Evolutionary conservation across 768 basidiomycete genomes (phyloP).

Genomic region (Exsudoporus frostii): DNA sequence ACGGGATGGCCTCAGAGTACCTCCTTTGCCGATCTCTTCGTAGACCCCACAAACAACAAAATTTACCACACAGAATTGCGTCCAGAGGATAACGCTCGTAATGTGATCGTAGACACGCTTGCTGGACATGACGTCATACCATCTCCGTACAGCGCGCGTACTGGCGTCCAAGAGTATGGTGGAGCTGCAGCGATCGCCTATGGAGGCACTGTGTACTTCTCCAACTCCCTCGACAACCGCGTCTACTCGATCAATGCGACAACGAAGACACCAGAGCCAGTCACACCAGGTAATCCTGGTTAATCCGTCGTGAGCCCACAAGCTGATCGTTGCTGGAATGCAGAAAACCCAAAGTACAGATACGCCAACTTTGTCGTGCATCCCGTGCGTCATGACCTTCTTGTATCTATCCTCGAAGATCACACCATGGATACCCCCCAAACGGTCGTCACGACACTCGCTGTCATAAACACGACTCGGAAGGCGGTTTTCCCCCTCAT

Average conservation of each 20-base stretch:
- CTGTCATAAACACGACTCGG: constrained; percentile 48
- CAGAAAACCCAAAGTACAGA: constrained; percentile 37
- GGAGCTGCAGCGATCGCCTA: constrained; percentile 58
- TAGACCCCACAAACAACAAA: constrained; percentile 45
- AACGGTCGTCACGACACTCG: constrained; percentile 49
- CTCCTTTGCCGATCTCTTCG: constrained; percentile 42
- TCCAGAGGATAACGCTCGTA: constrained; percentile 53
- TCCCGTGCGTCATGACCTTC: constrained; percentile 47
- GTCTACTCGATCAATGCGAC: constrained; percentile 41
- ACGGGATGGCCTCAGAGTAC: constrained; percentile 25
- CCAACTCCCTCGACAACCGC: constrained; percentile 49
- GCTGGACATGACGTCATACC: constrained; percentile 49
- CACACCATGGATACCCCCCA: constrained; percentile 47
- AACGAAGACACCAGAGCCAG: constrained; percentile 37
- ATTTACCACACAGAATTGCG: constrained; percentile 60
- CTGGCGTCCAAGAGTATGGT: constrained; percentile 69
- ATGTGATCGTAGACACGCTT: constrained; percentile 53
- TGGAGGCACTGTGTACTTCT: constrained; percentile 54
- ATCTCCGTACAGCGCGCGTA: constrained; percentile 52
- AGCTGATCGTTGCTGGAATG: constrained; percentile 1
- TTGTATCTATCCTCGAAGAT: constrained; percentile 68
- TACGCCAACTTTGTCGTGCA: constrained; percentile 64
- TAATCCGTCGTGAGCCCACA: background rate
- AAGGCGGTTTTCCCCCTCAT: constrained; percentile 45
- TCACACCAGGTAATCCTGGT: constrained; percentile 56